phyloP scores from a whole-genome alignment of 2,329 filamentous ascomycete species.

The Aspergillus amoenus region DNA sequence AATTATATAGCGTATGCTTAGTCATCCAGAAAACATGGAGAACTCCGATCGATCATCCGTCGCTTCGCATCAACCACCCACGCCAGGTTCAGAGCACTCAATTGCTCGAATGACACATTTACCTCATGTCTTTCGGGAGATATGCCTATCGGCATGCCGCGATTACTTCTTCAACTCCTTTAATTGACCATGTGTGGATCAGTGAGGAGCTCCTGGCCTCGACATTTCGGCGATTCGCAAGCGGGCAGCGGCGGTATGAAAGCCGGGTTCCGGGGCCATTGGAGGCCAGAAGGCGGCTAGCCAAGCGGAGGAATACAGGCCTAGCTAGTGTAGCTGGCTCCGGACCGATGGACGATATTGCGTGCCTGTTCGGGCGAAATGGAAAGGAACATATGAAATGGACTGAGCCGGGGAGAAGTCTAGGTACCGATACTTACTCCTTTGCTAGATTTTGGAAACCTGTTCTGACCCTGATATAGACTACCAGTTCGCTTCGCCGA shows the following conservation, averaged over 20 bases:
- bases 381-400: constrained; percentile 40
- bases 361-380: constrained; percentile 43
- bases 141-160: constrained; percentile 42
- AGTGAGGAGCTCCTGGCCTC: constrained; percentile 45
- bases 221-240: constrained; percentile 50
- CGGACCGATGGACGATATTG: constrained; percentile 37
- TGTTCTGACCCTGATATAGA: constrained; percentile 15
- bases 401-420: constrained; percentile 19
- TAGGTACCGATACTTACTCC: not conserved
- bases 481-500: constrained; percentile 19
- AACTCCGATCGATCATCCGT: constrained; percentile 1
- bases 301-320: constrained; percentile 56
- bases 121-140: constrained; percentile 44
- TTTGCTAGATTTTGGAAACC: not conserved
- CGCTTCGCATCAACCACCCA: constrained; percentile 5
- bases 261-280: constrained; percentile 63
- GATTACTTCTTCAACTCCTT: constrained; percentile 25
- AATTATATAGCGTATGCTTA: constrained; percentile 11
- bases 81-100: constrained; percentile 14
- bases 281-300: constrained; percentile 57
- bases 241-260: constrained; percentile 53
- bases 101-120: constrained; percentile 23
- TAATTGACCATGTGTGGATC: constrained; percentile 45
- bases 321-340: constrained; percentile 38
- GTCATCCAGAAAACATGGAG: constrained; percentile 18